phyloP scores from a whole-genome alignment of 495 filamentous ascomycete genomes.

The Penicillium pulvis region DNA sequence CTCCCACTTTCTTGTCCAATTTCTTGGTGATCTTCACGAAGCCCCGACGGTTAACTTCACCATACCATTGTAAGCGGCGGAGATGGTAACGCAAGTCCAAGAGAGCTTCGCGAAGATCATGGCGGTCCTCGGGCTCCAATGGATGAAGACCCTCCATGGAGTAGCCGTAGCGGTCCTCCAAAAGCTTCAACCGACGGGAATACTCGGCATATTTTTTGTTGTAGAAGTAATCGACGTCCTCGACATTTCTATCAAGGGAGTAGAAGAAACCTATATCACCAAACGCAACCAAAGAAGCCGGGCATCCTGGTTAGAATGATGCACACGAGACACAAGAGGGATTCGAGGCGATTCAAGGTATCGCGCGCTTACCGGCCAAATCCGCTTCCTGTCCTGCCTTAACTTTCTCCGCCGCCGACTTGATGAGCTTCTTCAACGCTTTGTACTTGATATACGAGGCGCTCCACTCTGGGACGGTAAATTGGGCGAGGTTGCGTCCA shows the following conservation, averaged over 20 bases:
- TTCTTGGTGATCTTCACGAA: slow-evolving; percentile 99
- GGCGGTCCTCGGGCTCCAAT: slow-evolving; percentile 73
- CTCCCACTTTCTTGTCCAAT: slow-evolving; percentile 83
- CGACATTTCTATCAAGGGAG: slow-evolving; percentile 91
- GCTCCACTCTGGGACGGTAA: slow-evolving; percentile 97
- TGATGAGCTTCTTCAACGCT: slow-evolving; percentile 90
- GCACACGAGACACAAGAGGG: background rate
- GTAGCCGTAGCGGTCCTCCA: slow-evolving; percentile 81
- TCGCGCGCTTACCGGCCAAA: slow-evolving; percentile 62
- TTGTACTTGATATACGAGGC: slow-evolving; percentile 95
- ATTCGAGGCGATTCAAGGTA: slow-evolving; percentile 4
- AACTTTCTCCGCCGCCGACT: slow-evolving; percentile 63
- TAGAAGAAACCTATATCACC: slow-evolving; percentile 80
- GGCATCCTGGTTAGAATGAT: slow-evolving; percentile 20
- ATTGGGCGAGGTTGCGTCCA: slow-evolving; percentile 79
- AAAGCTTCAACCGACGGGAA: slow-evolving; percentile 75
- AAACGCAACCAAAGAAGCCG: slow-evolving; percentile 14
- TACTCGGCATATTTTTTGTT: slow-evolving; percentile 89
- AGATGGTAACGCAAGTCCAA: slow-evolving; percentile 84
- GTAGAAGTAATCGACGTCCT: slow-evolving; percentile 93
- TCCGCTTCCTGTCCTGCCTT: slow-evolving; percentile 74
- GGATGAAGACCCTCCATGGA: slow-evolving; percentile 49
- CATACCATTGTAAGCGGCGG: slow-evolving; percentile 94
- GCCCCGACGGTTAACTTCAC: slow-evolving; percentile 90
- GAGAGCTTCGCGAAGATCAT: slow-evolving; percentile 86